Evolutionary conservation across 129 eudicot genomes (phyloP), one percentile per base, ranked within the genome.

Genomic region (Lactuca sativa): DNA sequence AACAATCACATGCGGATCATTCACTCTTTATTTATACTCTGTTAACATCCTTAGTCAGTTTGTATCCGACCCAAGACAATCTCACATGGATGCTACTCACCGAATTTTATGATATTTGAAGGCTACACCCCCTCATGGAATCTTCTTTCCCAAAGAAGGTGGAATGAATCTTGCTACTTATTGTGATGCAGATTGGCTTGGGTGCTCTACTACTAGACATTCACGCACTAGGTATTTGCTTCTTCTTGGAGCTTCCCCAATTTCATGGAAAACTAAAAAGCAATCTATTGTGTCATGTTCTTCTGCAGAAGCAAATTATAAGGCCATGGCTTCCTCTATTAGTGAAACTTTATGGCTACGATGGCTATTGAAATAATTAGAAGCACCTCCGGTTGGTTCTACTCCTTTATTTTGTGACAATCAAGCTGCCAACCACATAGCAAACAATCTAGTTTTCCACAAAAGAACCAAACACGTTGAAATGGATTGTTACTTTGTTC

Each of bases 111-210:
- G 21, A 18, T 59, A 59, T 13, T 59, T 59, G 14, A 59, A 59
- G 10, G n/a, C 43, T 9, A 13, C 64, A 7, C 40, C 64, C 6
- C 38, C 38, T 3, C 38, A 34, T 4, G 14, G 43, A 8, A 7
- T 54, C 7, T 16, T 54, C 4, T 9, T 54, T 9, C 59, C 59
- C 4, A 21, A 30, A 4, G 30, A 5, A 3, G 64, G 64, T 6
- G 64, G 64, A 4, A 11, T 4, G 6, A 13, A 59, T 5, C 43
- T 59, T 6, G 30, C 13, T 9, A 38, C 64, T 25, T 59, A 59
- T 14, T 59, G 64, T 34, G 64, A 59, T 59, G 14, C 64, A 21
- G 64, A 59, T 30, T 59, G 64, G 64, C n/a, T 34, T 3, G 64
- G 64, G 4, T 59, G 64, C 13, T n/a, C 64, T 21, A 11, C 1